Evolutionary conservation across 2,329 filamentous ascomycete genomes (phyloP), one percentile per base, ranked within the genome.

Genomic region (Scopulariopsis brevicaulis): DNA sequence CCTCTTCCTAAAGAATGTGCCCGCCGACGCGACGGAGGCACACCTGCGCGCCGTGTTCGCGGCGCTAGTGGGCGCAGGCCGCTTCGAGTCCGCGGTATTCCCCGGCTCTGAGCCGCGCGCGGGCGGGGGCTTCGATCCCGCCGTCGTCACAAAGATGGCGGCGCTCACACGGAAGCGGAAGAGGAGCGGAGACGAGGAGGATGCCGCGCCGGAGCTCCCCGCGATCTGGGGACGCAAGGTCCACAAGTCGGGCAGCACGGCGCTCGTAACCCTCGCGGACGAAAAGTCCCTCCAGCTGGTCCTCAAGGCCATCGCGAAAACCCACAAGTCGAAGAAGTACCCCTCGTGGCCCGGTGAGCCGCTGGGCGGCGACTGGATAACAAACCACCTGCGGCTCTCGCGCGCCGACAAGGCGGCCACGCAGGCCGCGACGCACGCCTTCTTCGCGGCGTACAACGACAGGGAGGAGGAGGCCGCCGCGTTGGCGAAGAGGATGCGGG

Each of bases 1-100:
- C 61, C 79, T 99, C 20, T 99, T 96, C 72, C 69, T 96, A n/a
- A 88, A 92, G 62, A 97, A 99, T 66, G 74, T 95, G 1, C 94
- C 94, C 7, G 78, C 87, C 62, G 92, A 96, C 68, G 86, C 90
- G 60, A 95, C 90, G 4, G 85, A 90, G 59, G 70, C 77, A 1
- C 89, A 92, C 65, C 78, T 97, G 50, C 85, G 90, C 52, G 78
- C 84, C 50, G 74, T 97, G 0, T 95, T 97, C 64, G 74, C 82
- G 1, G 76, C 80, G 1, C 81, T 95, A 18, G 79, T 96, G 0
- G 87, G 89, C 10, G 84, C 87, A 0, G 89, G 88, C 2, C 80
- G 87, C 53, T 87, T 97, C 54, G 90, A 96, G 70, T 78, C 75
- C 56, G 86, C 95, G 5, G 75, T 80, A 0, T 96, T 97, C 62